Conservation (phyloP, 2,329 filamentous ascomycete genomes). For the Xylaria sp. region DNA sequence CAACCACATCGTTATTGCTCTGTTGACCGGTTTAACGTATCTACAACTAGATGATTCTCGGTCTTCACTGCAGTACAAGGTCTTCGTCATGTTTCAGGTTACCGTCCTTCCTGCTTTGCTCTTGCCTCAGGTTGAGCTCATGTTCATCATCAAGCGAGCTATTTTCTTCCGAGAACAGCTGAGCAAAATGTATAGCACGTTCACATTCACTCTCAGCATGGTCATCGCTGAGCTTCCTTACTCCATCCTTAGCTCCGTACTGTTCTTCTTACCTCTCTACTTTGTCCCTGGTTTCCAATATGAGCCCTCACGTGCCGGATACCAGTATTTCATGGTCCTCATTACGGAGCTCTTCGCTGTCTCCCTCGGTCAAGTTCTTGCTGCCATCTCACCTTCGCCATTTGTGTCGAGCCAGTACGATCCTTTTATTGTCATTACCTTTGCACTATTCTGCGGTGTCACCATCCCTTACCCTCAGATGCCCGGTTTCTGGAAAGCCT, state of each 20-base stretch:
- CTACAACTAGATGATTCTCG: slow-evolving; percentile 78
- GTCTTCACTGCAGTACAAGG: slow-evolving; percentile 78
- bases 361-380: slow-evolving; percentile 76
- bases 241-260: slow-evolving; percentile 77
- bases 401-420: slow-evolving; percentile 82
- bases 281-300: slow-evolving; percentile 78
- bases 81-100: slow-evolving; percentile 91
- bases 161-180: slow-evolving; percentile 87
- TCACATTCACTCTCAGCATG: slow-evolving; percentile 78
- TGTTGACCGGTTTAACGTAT: slow-evolving; percentile 81
- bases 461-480: slow-evolving; percentile 80
- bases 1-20: slow-evolving; percentile 78
- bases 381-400: slow-evolving; percentile 76
- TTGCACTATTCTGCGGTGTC: slow-evolving; percentile 86
- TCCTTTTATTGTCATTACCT: slow-evolving; percentile 81
- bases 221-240: slow-evolving; percentile 87
- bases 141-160: slow-evolving; percentile 79
- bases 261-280: slow-evolving; percentile 84
- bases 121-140: slow-evolving; percentile 81
- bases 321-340: slow-evolving; percentile 85
- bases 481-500: slow-evolving; percentile 76
- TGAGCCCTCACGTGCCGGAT: slow-evolving; percentile 71
- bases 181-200: slow-evolving; percentile 83
- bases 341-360: slow-evolving; percentile 86
- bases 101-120: slow-evolving; percentile 84